A percentile compares a stretch with the other conserved stretches of the same genome.
Evolutionary conservation across 192 early-diverging fungal genomes (phyloP).

Genomic region (Coemansia sp.): DNA sequence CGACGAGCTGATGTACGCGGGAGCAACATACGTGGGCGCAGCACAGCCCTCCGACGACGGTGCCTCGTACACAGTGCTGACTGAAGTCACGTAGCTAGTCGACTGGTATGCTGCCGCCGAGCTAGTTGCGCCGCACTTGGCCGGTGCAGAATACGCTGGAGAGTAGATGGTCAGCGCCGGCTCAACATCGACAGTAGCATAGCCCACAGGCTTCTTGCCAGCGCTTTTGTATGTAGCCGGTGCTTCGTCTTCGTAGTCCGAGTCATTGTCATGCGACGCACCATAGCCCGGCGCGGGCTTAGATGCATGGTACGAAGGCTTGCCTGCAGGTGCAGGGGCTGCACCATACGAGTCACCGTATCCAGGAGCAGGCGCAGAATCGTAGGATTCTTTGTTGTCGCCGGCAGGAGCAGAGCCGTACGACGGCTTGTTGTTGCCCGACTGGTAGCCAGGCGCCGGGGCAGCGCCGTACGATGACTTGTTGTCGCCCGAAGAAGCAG

Average conservation of each 20-base stretch:
- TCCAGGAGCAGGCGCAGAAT: constrained; percentile 4
- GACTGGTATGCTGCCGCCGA: constrained; percentile 15
- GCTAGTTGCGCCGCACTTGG: background rate
- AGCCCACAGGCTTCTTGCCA: background rate
- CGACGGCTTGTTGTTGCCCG: background rate
- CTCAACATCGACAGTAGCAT: background rate
- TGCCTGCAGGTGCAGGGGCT: background rate
- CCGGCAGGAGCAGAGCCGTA: background rate
- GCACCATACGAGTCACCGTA: background rate
- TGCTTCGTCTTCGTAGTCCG: constrained; percentile 1
- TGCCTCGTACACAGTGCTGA: constrained; percentile 26
- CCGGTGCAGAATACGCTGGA: background rate
- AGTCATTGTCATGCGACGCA: background rate
- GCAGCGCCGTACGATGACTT: constrained; percentile 3
- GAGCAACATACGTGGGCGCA: background rate
- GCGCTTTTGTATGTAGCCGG: background rate
- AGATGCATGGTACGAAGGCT: constrained; percentile 2
- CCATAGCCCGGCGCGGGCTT: constrained; percentile 4
- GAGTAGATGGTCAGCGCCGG: constrained; percentile 10
- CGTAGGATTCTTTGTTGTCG: background rate
- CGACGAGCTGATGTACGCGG: background rate
- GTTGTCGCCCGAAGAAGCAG: background rate
- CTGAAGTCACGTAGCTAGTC: constrained; percentile 14
- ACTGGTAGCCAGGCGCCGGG: background rate
- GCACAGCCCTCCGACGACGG: background rate